phyloP scores from a whole-genome alignment of 2,329 filamentous ascomycete species.

The Diaporthe ilicicola region DNA sequence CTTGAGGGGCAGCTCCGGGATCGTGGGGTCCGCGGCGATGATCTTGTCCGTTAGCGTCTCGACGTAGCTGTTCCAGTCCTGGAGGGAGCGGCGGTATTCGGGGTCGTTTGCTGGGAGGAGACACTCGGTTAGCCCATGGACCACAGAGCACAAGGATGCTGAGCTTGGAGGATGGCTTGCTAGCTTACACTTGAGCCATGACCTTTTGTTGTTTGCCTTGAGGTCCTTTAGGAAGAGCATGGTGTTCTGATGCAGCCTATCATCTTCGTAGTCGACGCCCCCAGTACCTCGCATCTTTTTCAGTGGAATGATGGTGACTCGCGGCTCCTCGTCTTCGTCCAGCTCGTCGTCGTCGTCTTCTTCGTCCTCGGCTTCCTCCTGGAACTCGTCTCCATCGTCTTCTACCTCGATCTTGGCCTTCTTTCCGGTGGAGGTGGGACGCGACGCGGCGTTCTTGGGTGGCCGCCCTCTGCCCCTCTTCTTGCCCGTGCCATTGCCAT shows the following conservation, averaged over 20 bases:
- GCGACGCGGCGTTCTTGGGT: conserved; percentile 24
- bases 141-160: too few species aligned
- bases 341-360: conserved; percentile 48
- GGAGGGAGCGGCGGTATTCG: conserved; percentile 79
- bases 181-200: conserved; percentile 65
- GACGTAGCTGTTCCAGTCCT: conserved; percentile 84
- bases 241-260: conserved; percentile 65
- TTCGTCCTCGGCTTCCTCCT: conserved; percentile 44
- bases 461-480: conserved; percentile 25
- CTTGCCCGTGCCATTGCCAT: conserved; percentile 14
- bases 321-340: conserved; percentile 46
- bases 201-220: conserved; percentile 65
- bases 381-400: conserved; percentile 43
- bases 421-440: conserved; percentile 25
- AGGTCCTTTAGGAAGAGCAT: conserved; percentile 66
- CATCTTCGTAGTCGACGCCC: conserved; percentile 59
- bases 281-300: conserved; percentile 51
- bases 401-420: conserved; percentile 36
- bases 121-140: conserved; percentile 15
- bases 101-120: conserved; percentile 72
- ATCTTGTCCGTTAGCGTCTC: conserved; percentile 76
- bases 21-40: conserved; percentile 77
- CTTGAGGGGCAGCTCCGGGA: conserved; percentile 86
- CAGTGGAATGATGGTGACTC: conserved; percentile 52
- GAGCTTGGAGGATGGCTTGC: not conserved